These are phyloP conservation scores for Brasilioporus rufonigricans DNA, from an alignment of 768 basidiomycete genomes.

Conservation along the genomic window DNA sequence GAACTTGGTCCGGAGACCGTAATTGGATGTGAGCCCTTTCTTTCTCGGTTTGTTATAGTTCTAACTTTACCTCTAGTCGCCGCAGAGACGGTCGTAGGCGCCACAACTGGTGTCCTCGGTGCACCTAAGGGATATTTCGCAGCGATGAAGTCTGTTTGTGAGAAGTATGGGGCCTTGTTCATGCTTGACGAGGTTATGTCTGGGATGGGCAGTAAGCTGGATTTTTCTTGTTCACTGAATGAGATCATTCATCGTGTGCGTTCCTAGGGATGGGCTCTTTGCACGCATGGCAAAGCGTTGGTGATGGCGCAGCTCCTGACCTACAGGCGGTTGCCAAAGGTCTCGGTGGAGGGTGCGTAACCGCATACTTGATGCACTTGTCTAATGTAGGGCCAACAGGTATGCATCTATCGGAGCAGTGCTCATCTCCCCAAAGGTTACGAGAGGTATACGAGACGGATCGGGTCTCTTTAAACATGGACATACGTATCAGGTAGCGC, in stretches of 20 bases:
- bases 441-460: constrained; percentile 63
- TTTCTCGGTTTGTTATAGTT: neutral
- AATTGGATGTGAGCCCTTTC: constrained; percentile 61
- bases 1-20: constrained; percentile 82
- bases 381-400: constrained; percentile 35
- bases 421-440: constrained; percentile 69
- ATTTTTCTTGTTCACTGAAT: neutral
- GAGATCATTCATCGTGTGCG: neutral
- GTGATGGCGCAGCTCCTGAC: constrained; percentile 76
- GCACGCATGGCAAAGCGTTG: constrained; percentile 84
- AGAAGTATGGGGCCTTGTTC: constrained; percentile 69
- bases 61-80: constrained; percentile 47
- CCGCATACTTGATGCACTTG: neutral
- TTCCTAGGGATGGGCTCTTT: constrained; percentile 76
- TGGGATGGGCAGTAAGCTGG: constrained; percentile 78
- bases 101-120: constrained; percentile 71
- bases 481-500: constrained; percentile 73
- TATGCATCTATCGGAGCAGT: constrained; percentile 83
- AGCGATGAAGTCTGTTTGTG: constrained; percentile 80
- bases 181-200: constrained; percentile 93
- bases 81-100: constrained; percentile 86
- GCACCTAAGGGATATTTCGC: constrained; percentile 85
- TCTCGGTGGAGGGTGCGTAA: constrained; percentile 76
- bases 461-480: constrained; percentile 81
- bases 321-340: constrained; percentile 90